Base-by-base conservation (phyloP, 768 basidiomycete genomes). In the Hygrophorus pudorinus region DNA sequence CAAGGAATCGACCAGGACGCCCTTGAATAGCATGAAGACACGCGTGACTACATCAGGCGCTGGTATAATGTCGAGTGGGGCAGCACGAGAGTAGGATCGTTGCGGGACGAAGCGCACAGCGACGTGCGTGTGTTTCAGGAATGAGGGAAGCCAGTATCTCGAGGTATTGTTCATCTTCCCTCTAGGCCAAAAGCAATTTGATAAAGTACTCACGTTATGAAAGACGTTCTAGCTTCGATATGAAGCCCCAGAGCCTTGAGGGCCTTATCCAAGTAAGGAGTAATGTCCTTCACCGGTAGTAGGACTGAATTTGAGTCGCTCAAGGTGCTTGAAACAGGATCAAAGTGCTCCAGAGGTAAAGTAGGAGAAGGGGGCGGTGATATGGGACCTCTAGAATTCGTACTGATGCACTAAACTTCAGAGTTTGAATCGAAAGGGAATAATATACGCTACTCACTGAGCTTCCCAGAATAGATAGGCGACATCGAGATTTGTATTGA, bases 21-120 rank as follows among this genome's bases (percentile, higher is more conserved):
- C 68, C 14, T 59, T 53, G 53, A 72, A 75, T 2, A 73, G 51
- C 70, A 74, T 71, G 50, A 74, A 73, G 9, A 74, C 56, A 5
- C 69, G 66, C 0, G 61, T 66, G 7, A 71, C 57, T 37, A 68
- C 58, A 44, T 70, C 70, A 11, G 73, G 71, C 28, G 45, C 29
- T 1, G 74, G 74, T 1, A 43, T 47, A 38, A 75, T 47, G 1
- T 51, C 49, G 12, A 75, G 57, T 0, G 53, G 61, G 1, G 68
- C 72, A 0, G 70, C 62, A 5, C 48, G 44, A 41, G 67, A 67
- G 50, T 70, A 75, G 14, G 63, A 59, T 1, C 53, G 51, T 48
- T 74, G 72, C 1, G 69, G 59, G 5, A 74, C 30, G 55, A 75
- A 74, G 3, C 70, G 65, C 24, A 76, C 56, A 2, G 67, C 68